A percentile compares a stretch with the other conserved stretches of the same genome.
Evolutionary conservation across 2,329 filamentous ascomycete species (phyloP).

Genomic region (Chaetothyriales sp.): DNA sequence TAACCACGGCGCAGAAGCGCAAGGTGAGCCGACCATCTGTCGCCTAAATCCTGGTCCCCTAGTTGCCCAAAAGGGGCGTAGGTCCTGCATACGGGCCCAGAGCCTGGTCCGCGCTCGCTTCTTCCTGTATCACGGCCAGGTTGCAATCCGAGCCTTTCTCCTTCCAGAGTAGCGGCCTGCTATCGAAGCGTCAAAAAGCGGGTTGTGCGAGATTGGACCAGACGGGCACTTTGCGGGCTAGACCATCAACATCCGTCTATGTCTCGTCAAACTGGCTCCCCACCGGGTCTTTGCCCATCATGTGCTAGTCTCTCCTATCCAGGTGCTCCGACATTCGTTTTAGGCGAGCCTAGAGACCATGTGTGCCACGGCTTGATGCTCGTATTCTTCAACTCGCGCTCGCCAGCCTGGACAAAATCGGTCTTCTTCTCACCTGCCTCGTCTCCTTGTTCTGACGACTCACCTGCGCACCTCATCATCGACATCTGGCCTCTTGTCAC

Average conservation of each 20-base stretch:
- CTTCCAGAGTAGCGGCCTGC: neutral
- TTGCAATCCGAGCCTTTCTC: neutral
- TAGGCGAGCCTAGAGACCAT: neutral
- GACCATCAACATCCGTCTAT: neutral
- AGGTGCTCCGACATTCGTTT: neutral
- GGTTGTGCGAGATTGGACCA: neutral
- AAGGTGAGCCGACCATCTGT: neutral
- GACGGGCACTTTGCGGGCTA: neutral
- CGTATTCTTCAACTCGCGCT: conserved; percentile 14
- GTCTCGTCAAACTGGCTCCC: neutral
- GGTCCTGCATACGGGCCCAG: neutral
- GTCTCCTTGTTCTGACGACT: neutral
- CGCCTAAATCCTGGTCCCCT: neutral
- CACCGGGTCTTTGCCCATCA: neutral
- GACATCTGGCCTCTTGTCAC: neutral
- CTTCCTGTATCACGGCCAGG: neutral
- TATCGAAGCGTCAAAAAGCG: neutral
- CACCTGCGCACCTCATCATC: neutral
- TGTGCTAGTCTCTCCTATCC: neutral
- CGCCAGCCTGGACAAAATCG: neutral
- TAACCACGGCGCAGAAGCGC: neutral
- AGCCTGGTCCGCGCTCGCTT: neutral
- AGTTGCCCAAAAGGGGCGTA: neutral
- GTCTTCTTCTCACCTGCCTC: neutral
- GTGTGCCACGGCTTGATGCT: neutral